Percentiles rank a stretch among this genome's conserved stretches.
Evolutionary conservation across 176 grass and related monocot species (phyloP).

Genomic region (Phoenix dactylifera): DNA sequence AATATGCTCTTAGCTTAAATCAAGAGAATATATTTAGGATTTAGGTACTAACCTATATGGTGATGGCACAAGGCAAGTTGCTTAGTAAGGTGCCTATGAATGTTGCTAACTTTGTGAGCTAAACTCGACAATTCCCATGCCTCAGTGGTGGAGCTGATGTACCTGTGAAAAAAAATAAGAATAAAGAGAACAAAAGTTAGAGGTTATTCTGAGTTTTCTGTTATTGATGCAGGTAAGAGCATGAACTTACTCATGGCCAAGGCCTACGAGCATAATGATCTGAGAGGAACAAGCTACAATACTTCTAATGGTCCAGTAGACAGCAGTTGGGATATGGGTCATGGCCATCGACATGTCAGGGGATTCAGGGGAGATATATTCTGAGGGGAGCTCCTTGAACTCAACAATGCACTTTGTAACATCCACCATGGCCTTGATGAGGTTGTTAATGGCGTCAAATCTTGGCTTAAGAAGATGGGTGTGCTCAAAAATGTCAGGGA

Average conservation of each 20-base stretch:
- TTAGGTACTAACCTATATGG: slow-evolving; percentile 19
- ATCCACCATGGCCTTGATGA: slow-evolving; percentile 35
- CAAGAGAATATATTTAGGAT: no score
- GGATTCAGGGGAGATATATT: slow-evolving; percentile 17
- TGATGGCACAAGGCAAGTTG: slow-evolving; percentile 22
- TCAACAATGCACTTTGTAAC: slow-evolving; percentile 41
- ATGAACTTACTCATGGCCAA: slow-evolving; percentile 33
- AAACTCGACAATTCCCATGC: slow-evolving; percentile 45
- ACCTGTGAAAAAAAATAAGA: slow-evolving; percentile 5
- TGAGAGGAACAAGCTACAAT: slow-evolving; percentile 37
- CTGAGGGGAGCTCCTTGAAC: slow-evolving; percentile 26
- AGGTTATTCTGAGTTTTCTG: no score
- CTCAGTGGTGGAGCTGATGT: slow-evolving; percentile 37
- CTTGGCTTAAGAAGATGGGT: slow-evolving; percentile 34
- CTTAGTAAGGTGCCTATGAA: slow-evolving; percentile 34
- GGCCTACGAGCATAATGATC: slow-evolving; percentile 28
- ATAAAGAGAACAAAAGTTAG: neutral
- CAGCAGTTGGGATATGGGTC: slow-evolving; percentile 29
- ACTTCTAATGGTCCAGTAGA: slow-evolving; percentile 41
- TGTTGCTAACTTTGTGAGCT: slow-evolving; percentile 41
- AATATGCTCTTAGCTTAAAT: no score
- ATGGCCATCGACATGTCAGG: slow-evolving; percentile 22
- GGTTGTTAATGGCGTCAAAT: slow-evolving; percentile 34
- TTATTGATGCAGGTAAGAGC: no score
- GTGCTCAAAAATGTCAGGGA: slow-evolving; percentile 35